phyloP scores from a whole-genome alignment of 2,329 filamentous ascomycete genomes.

The Fusarium chaquense region DNA sequence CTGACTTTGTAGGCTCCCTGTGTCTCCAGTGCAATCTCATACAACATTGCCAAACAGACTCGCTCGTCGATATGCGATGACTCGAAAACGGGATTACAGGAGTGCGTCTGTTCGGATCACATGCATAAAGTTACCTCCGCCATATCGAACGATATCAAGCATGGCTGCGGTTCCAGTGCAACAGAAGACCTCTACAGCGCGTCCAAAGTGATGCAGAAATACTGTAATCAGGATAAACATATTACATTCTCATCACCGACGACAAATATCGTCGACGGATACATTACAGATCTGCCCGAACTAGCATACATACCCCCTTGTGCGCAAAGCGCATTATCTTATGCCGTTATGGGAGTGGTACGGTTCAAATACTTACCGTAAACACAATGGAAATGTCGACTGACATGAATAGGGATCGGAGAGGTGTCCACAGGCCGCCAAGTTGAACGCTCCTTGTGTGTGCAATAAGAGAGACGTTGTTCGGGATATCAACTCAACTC shows the following conservation, averaged over 20 bases:
- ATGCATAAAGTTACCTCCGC: constrained; percentile 53
- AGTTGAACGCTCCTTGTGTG: constrained; percentile 62
- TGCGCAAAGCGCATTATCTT: constrained; percentile 48
- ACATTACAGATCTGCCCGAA: constrained; percentile 63
- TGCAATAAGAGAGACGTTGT: constrained; percentile 65
- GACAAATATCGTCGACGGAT: constrained; percentile 57
- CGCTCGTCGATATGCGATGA: constrained; percentile 56
- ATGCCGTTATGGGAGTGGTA: constrained; percentile 50
- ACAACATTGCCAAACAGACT: constrained; percentile 59
- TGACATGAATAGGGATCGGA: constrained; percentile 32
- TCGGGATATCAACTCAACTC: constrained; percentile 55
- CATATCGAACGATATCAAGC: constrained; percentile 57
- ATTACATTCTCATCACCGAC: constrained; percentile 58
- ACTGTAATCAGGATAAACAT: constrained; percentile 60
- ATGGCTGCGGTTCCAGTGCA: constrained; percentile 60
- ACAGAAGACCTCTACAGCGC: constrained; percentile 63
- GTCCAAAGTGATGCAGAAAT: constrained; percentile 58
- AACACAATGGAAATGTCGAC: background rate
- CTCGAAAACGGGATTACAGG: constrained; percentile 60
- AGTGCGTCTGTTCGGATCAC: constrained; percentile 64
- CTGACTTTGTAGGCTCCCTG: constrained; percentile 60
- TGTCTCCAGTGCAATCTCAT: constrained; percentile 59
- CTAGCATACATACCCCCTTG: constrained; percentile 56
- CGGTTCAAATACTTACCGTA: background rate
- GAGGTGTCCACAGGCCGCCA: constrained; percentile 55